Conservation (phyloP, 2,329 filamentous ascomycete genomes). For the Mariannaea elegans region DNA sequence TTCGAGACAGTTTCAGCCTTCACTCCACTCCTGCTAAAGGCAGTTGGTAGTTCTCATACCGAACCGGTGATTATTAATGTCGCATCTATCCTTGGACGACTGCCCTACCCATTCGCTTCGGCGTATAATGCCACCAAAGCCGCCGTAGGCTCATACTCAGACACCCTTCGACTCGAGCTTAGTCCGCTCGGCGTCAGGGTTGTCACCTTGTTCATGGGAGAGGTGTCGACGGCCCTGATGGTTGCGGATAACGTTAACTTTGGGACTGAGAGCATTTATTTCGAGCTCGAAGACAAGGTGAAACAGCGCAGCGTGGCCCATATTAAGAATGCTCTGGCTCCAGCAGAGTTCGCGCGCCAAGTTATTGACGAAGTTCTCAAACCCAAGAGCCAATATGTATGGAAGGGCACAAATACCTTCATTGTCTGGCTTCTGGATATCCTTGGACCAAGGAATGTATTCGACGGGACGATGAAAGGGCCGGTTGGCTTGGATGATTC, state of each 20-base stretch:
- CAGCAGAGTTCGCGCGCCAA: conserved; percentile 4
- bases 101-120: conserved; percentile 4
- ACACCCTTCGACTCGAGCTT: conserved; percentile 24
- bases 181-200: conserved; percentile 1
- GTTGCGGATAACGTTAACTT: background rate
- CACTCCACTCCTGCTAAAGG: background rate
- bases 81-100: conserved; percentile 1
- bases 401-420: conserved; percentile 19
- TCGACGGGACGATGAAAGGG: conserved; percentile 1
- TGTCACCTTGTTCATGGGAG: conserved; percentile 16
- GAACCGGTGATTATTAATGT: conserved; percentile 13
- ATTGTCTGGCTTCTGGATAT: conserved; percentile 17
- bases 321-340: background rate
- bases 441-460: conserved; percentile 14
- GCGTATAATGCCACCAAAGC: conserved; percentile 24
- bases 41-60: background rate
- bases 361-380: conserved; percentile 4
- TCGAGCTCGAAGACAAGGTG: background rate
- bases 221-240: conserved; percentile 4
- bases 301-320: conserved; percentile 10
- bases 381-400: conserved; percentile 4
- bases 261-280: background rate
- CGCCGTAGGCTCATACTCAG: conserved; percentile 16
- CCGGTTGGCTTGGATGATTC: background rate
- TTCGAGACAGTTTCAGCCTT: conserved; percentile 19